A percentile compares a stretch with the other conserved stretches of the same genome.
These are phyloP conservation scores for Naganishia kalamii DNA, from an alignment of 768 basidiomycete species.

Conservation along the genomic window DNA sequence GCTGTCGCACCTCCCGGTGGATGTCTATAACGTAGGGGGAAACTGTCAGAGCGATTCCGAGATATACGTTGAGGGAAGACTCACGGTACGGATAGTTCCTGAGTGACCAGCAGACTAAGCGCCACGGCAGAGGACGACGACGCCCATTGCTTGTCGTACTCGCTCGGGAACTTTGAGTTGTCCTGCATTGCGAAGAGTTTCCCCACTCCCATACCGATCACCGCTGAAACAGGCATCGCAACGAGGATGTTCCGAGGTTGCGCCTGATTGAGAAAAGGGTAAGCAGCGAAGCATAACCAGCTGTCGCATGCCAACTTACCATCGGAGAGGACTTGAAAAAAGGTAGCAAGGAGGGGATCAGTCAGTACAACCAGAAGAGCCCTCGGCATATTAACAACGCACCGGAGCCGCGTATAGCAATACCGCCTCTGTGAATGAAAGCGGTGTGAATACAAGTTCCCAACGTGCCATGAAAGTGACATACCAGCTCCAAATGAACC, in stretches of 20 bases:
- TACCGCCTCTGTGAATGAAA: not conserved
- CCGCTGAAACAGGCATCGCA: constrained; percentile 12
- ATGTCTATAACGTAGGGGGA: constrained; percentile 14
- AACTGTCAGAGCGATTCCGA: too few species aligned
- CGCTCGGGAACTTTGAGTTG: constrained; percentile 5
- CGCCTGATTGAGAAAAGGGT: not conserved
- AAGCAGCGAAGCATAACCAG: not conserved
- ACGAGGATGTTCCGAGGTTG: constrained; percentile 13
- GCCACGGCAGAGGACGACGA: constrained; percentile 14
- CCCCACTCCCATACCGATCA: constrained; percentile 14
- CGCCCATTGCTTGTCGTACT: constrained; percentile 18
- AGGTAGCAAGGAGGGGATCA: not conserved
- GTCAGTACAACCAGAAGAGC: too few species aligned
- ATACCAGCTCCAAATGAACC: constrained; percentile 7
- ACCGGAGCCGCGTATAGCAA: constrained; percentile 2
- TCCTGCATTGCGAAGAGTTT: constrained; percentile 19
- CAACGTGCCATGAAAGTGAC: not conserved
- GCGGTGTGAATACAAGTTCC: too few species aligned
- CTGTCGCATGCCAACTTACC: not conserved
- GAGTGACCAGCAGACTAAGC: constrained; percentile 17
- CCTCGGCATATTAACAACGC: not conserved
- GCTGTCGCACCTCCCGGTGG: constrained; percentile 18
- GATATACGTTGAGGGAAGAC: not conserved
- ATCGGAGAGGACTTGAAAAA: constrained; percentile 1
- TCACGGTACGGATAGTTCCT: constrained; percentile 16